phyloP scores from a whole-genome alignment of 2,329 filamentous ascomycete species.

The Colletotrichum lentis region DNA sequence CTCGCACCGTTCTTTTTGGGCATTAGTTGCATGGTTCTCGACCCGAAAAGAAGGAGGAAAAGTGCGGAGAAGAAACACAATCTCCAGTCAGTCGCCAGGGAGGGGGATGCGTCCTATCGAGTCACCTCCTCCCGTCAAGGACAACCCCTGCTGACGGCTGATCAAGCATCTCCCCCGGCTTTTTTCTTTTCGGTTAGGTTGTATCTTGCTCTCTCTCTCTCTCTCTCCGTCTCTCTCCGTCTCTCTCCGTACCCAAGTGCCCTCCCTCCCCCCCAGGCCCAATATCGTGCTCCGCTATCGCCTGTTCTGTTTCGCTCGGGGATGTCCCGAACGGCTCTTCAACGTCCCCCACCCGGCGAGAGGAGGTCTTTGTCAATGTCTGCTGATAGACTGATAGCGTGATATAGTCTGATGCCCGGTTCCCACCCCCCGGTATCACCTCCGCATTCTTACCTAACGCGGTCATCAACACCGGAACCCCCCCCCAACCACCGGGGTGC shows the following conservation, averaged over 20 bases:
- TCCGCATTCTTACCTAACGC: slow-evolving; percentile 35
- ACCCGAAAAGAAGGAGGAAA: neutral
- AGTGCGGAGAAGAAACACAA: slow-evolving; percentile 29
- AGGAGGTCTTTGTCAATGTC: too few species aligned
- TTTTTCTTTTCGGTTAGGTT: neutral
- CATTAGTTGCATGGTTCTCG: neutral
- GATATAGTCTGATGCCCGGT: neutral
- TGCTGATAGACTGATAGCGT: neutral
- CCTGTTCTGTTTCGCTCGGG: slow-evolving; percentile 21
- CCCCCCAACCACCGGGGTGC: slow-evolving; percentile 14
- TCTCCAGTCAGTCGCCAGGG: neutral
- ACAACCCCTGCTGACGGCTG: slow-evolving; percentile 6
- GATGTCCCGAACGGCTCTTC: slow-evolving; percentile 25
- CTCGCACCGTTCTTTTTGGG: slow-evolving; percentile 4
- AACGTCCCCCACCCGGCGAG: slow-evolving; percentile 12
- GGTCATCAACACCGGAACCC: slow-evolving; percentile 27
- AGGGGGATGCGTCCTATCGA: slow-evolving; percentile 1
- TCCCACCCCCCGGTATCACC: slow-evolving; percentile 24
- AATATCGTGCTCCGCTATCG: slow-evolving; percentile 2
- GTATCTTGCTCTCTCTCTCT: too few species aligned
- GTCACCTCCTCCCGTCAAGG: slow-evolving; percentile 17
- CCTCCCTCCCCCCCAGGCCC: neutral
- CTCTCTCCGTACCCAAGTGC: neutral
- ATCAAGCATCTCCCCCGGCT: slow-evolving; percentile 12
- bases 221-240: neutral